Evolutionary conservation across 306 rosid species (phyloP).

Genomic region (Betula pendula): DNA sequence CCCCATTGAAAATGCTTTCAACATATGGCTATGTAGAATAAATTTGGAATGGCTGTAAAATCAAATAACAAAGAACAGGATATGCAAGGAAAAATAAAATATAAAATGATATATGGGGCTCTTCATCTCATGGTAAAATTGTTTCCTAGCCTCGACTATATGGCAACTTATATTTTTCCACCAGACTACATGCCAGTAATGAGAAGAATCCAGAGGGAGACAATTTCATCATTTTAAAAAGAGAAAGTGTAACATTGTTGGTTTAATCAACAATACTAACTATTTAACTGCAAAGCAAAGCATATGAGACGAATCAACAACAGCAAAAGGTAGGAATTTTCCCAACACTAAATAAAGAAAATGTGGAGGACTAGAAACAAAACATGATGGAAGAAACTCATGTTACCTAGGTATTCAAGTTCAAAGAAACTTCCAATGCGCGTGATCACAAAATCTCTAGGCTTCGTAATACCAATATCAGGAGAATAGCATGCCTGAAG

Average conservation of each 20-base stretch:
- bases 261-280: not conserved
- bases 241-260: not conserved
- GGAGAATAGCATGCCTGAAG: slow-evolving; percentile 74
- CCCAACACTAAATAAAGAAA: not conserved
- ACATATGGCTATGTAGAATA: not conserved
- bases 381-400: not conserved
- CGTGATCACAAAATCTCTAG: slow-evolving; percentile 92
- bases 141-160: not conserved
- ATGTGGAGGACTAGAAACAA: not conserved
- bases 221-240: slow-evolving; percentile 11
- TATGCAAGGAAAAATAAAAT: not conserved
- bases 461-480: slow-evolving; percentile 73
- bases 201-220: not conserved
- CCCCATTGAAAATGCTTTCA: not conserved
- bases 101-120: not conserved
- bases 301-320: not conserved
- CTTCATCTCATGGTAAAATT: not conserved
- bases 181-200: slow-evolving; percentile 3
- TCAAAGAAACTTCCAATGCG: slow-evolving; percentile 94
- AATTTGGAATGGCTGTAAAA: not conserved
- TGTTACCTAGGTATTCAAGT: slow-evolving; percentile 94
- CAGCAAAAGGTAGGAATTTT: not conserved
- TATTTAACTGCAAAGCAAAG: not conserved
- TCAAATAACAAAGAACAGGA: not conserved
- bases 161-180: not conserved